Conservation (phyloP, 805 yeast species). For the Wickerhamomyces alni region DNA sequence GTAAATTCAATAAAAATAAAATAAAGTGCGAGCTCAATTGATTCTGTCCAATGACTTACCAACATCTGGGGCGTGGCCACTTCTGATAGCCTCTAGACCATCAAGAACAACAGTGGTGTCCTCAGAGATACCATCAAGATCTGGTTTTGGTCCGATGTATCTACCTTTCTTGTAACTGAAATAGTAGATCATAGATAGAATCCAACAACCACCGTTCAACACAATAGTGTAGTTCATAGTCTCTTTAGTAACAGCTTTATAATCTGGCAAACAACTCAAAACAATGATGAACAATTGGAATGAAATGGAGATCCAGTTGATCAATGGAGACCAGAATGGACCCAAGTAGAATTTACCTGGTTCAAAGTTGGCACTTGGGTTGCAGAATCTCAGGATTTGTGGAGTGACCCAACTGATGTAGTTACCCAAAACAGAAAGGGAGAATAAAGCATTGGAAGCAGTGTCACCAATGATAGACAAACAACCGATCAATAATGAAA, state of each 20-base stretch:
- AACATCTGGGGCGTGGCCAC: background rate
- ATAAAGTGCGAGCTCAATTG: too few species aligned
- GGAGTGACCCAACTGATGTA: slow-evolving; percentile 37
- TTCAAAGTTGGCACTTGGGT: slow-evolving; percentile 41
- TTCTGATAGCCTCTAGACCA: background rate
- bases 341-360: slow-evolving; percentile 72
- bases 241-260: slow-evolving; percentile 27
- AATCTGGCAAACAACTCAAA: slow-evolving; percentile 55
- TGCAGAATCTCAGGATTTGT: slow-evolving; percentile 32
- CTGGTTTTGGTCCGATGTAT: slow-evolving; percentile 50
- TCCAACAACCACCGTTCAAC: slow-evolving; percentile 57
- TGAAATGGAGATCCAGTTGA: slow-evolving; percentile 40
- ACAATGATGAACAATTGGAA: slow-evolving; percentile 51
- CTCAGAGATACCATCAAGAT: slow-evolving; percentile 24
- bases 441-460: slow-evolving; percentile 39
- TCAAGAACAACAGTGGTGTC: background rate
- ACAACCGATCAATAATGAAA: slow-evolving; percentile 32
- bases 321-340: slow-evolving; percentile 33
- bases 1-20: too few species aligned
- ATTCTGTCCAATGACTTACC: too few species aligned
- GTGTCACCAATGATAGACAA: slow-evolving; percentile 34
- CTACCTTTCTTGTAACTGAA: slow-evolving; percentile 43
- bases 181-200: slow-evolving; percentile 47
- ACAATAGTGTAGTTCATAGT: slow-evolving; percentile 72
- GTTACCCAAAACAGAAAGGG: slow-evolving; percentile 37